Evolutionary conservation across 2,329 filamentous ascomycete species (phyloP).

Genomic region (Sporothrix brunneoviolacea): DNA sequence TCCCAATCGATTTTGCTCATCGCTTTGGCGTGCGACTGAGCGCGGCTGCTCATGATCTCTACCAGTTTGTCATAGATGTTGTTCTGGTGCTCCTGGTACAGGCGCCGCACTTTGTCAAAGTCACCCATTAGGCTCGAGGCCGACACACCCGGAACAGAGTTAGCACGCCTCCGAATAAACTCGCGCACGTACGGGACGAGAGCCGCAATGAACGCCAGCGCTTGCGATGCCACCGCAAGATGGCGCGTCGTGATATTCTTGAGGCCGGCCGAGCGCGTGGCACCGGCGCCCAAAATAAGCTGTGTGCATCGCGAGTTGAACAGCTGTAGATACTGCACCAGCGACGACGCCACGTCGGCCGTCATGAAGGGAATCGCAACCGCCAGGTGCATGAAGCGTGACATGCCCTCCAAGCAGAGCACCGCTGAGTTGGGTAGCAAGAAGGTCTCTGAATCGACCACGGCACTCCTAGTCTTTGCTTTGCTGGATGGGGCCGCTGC

Average conservation of each 20-base stretch:
- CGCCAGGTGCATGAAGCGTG: slow-evolving; percentile 75
- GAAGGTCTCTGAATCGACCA: slow-evolving; percentile 78
- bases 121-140: slow-evolving; percentile 61
- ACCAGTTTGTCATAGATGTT: slow-evolving; percentile 89
- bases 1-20: slow-evolving; percentile 76
- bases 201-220: slow-evolving; percentile 78
- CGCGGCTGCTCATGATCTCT: slow-evolving; percentile 81
- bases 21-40: slow-evolving; percentile 63
- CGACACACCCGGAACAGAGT: slow-evolving; percentile 37
- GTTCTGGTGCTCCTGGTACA: slow-evolving; percentile 83
- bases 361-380: slow-evolving; percentile 85
- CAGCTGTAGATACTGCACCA: slow-evolving; percentile 80
- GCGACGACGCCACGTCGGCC: slow-evolving; percentile 67
- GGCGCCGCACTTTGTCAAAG: slow-evolving; percentile 78
- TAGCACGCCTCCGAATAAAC: slow-evolving; percentile 73
- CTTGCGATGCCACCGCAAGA: slow-evolving; percentile 83
- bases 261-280: slow-evolving; percentile 78
- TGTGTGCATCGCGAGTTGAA: slow-evolving; percentile 98
- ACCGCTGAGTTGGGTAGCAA: slow-evolving; percentile 80
- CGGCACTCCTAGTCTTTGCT: slow-evolving; percentile 62
- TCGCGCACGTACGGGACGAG: slow-evolving; percentile 87
- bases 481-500: slow-evolving; percentile 33
- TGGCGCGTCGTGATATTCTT: slow-evolving; percentile 97
- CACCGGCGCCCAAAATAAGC: slow-evolving; percentile 89
- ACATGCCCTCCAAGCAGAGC: slow-evolving; percentile 72